Evolutionary conservation across 2,329 filamentous ascomycete species (phyloP), one percentile per base, ranked within the genome.

Genomic region (Colletotrichum eremochloae): DNA sequence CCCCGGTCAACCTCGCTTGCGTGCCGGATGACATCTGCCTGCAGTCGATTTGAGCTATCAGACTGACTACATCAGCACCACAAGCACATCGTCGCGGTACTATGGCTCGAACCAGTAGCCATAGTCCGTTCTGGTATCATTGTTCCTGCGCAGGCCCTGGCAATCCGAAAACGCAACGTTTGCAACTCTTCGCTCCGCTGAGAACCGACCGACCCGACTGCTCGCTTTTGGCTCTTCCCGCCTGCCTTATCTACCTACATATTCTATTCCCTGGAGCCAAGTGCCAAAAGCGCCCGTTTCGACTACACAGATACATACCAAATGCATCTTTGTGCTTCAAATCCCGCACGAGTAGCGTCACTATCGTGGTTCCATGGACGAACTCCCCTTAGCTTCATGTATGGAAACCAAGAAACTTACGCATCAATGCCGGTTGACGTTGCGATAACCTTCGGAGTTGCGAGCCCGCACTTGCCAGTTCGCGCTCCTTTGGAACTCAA

Each of bases 111-210:
- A 69, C 53, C 40, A 57, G 67, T 31, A 72, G 50, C 55, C 29
- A 63, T 69, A 64, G 44, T 64, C 65, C 69, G 69, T 52, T 24
- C 52, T 55, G 38, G 38, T 72, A 72, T 72, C 46, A n/a, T 48
- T 56, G 57, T 40, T n/a, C 52, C 46, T 42, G 12, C 36, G 18
- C 64, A 68, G 42, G 29, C 55, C 66, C 58, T 31, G 20, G 48
- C 53, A 64, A n/a, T n/a, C 20, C 20, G 46, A 57, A 58, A 31
- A 40, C 24, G 24, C 38, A 56, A 67, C 44, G n/a, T n/a, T 40
- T n/a, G 31, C 46, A 48, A 33, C 18, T 31, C 46, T 67, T 24
- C 20, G 29, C 29, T 20, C 20, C 50, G 29, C 15, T 53, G 29
- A 33, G 50, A 31, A 52, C 29, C 50, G 50, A 52, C 48, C 24